Conservation (phyloP, 2,329 filamentous ascomycete species). For the Stromatinia cepivora region DNA sequence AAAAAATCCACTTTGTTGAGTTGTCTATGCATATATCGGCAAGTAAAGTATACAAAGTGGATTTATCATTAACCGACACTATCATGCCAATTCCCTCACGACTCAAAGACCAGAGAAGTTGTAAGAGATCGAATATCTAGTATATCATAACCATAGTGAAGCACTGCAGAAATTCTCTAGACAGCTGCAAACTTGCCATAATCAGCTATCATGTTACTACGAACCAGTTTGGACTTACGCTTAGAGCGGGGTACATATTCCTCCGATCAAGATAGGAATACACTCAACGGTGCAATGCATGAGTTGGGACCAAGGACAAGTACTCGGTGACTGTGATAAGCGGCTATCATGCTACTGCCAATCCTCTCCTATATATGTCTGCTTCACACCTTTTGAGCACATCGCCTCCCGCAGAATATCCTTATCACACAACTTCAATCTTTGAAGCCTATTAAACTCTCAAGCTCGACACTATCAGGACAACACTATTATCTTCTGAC, state of each 20-base stretch:
- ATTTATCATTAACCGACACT: neutral
- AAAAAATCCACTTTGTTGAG: neutral
- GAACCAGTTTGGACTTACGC: neutral
- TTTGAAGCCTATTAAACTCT: neutral
- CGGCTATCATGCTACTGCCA: neutral
- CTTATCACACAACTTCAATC: neutral
- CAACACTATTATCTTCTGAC: neutral
- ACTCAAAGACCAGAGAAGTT: neutral
- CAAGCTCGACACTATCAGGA: neutral
- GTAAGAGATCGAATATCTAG: neutral
- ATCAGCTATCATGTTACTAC: neutral
- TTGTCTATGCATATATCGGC: slow-evolving; percentile 3
- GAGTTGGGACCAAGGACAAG: neutral
- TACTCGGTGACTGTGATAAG: neutral
- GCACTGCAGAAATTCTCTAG: neutral
- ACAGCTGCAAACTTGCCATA: neutral
- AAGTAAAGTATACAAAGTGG: neutral
- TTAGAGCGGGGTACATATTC: neutral
- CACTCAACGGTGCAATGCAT: neutral
- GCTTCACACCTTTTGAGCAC: neutral
- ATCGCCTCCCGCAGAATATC: neutral
- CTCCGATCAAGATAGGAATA: neutral
- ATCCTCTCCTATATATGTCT: neutral
- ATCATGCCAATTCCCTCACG: neutral
- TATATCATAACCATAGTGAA: neutral